Evolutionary conservation across 345 rosid species (phyloP), one percentile per base, ranked within the genome.

Genomic region (Salix arbutifolia): DNA sequence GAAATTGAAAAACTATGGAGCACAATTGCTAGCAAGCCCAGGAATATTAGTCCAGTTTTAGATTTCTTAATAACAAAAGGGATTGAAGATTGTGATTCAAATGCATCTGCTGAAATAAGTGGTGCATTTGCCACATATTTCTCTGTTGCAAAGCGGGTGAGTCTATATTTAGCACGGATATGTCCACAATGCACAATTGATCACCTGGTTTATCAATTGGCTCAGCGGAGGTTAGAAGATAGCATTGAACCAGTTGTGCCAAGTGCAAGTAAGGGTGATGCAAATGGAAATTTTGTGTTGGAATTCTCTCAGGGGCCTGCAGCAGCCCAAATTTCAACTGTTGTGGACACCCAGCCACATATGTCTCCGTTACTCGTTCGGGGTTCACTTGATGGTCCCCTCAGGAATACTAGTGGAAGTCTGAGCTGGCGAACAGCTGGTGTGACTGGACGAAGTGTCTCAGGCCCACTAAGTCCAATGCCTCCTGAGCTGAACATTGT

Each of bases 81-180:
- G 67, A 92, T 93, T 76, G 99, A 96, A 85, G 99, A 96, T 82
- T 93, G 97, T 81, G 99, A 96, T 84, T 96, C 99, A 75, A 96
- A 88, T 90, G 95, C 98, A 74, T 96, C 99, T 82, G 93, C 97
- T 8, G 99, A 96, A 88, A 94, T 93, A 82, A 93, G 92, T 79
- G 99, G 99, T 87, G 99, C 98, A 72, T 96, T 96, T 84, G 99
- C 99, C 71, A 94, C 99, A 23, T 96, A 96, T 83, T 96, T 96
- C 86, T 92, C 99, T 61, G 98, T 96, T 86, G 99, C 99, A 50
- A 96, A 96, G 86, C 91, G 99, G 58, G 97, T 96, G 64, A 93
- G 98, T 86, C 84, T 96, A 77, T 96, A 96, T 88, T 87, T 96
- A 25, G 99, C 99, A 61, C 90, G 99, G 56, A 96, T 91, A 77